These are phyloP conservation scores for Neofusicoccum sp. DNA, from an alignment of 2,329 filamentous ascomycete species.

Conservation along the genomic window DNA sequence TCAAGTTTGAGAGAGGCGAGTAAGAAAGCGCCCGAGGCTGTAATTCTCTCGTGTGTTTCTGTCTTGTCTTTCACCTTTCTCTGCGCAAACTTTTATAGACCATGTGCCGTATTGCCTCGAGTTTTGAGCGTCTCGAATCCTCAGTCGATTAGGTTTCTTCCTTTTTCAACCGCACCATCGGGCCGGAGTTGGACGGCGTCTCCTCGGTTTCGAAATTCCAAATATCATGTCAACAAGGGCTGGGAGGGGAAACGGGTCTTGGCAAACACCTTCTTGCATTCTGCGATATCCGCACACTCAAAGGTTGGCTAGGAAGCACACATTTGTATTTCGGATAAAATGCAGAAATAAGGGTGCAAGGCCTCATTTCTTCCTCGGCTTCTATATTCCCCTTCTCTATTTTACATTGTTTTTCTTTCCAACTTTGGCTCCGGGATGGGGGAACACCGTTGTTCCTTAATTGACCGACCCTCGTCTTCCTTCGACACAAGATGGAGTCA, in stretches of 20 bases:
- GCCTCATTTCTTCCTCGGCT: constrained; percentile 16
- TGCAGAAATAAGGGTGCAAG: constrained; percentile 18
- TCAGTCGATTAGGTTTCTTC: constrained; percentile 16
- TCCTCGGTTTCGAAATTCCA: constrained; percentile 16
- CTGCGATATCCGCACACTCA: constrained; percentile 17
- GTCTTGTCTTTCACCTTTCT: constrained; percentile 2
- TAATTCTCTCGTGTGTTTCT: constrained; percentile 10
- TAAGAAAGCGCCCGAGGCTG: constrained; percentile 23
- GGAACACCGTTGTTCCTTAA: neutral
- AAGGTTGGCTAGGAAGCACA: constrained; percentile 15
- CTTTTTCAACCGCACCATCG: constrained; percentile 16
- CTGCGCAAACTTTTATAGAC: constrained; percentile 19
- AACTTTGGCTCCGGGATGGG: neutral
- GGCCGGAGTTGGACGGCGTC: constrained; percentile 21
- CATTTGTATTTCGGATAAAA: constrained; percentile 19
- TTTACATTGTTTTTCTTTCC: neutral
- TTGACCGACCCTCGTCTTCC: constrained; percentile 16
- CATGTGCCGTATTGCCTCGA: constrained; percentile 11
- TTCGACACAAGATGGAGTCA: constrained; percentile 5
- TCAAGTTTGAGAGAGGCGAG: constrained; percentile 50
- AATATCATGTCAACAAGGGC: constrained; percentile 16
- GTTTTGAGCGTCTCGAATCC: constrained; percentile 13
- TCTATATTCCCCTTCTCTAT: constrained; percentile 1
- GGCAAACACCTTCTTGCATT: constrained; percentile 17
- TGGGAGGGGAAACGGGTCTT: constrained; percentile 11